phyloP scores from a whole-genome alignment of 2,329 filamentous ascomycete genomes.

The Microthyrium microscopicum region DNA sequence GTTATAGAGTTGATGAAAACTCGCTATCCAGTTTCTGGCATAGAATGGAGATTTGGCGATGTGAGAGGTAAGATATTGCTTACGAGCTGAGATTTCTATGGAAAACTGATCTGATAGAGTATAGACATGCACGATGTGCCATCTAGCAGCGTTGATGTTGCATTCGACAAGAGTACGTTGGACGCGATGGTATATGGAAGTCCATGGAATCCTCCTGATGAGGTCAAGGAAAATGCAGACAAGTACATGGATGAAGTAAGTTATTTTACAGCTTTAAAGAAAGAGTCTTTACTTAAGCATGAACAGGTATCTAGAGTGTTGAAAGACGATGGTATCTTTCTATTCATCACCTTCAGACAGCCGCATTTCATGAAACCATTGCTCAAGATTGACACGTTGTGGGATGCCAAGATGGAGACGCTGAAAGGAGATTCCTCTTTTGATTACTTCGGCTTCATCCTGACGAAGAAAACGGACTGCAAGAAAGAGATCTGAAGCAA shows the following conservation, averaged over 20 bases:
- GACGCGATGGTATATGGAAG: slow-evolving; percentile 19
- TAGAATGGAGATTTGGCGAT: slow-evolving; percentile 32
- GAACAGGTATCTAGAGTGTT: slow-evolving; percentile 13
- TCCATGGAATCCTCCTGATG: slow-evolving; percentile 16
- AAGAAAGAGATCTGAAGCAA: neutral
- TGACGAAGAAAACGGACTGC: slow-evolving; percentile 16
- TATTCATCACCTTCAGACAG: slow-evolving; percentile 32
- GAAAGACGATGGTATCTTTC: slow-evolving; percentile 14
- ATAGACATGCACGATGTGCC: too few relatives aligned
- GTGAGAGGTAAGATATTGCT: slow-evolving; percentile 30
- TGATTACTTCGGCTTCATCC: slow-evolving; percentile 31
- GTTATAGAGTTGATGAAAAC: slow-evolving; percentile 32
- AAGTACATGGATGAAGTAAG: slow-evolving; percentile 12
- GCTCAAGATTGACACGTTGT: slow-evolving; percentile 26
- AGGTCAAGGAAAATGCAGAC: slow-evolving; percentile 14
- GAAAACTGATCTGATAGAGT: too few relatives aligned
- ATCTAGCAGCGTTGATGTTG: slow-evolving; percentile 33
- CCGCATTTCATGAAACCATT: slow-evolving; percentile 37
- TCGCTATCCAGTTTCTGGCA: slow-evolving; percentile 24
- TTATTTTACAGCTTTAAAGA: neutral
- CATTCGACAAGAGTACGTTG: slow-evolving; percentile 26
- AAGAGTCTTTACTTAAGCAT: slow-evolving; percentile 10
- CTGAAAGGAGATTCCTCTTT: slow-evolving; percentile 24
- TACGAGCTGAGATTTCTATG: too few relatives aligned
- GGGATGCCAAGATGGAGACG: slow-evolving; percentile 25